These are phyloP conservation scores for Fusarium bactridioides DNA, from an alignment of 2,329 filamentous ascomycete species.

Conservation along the genomic window DNA sequence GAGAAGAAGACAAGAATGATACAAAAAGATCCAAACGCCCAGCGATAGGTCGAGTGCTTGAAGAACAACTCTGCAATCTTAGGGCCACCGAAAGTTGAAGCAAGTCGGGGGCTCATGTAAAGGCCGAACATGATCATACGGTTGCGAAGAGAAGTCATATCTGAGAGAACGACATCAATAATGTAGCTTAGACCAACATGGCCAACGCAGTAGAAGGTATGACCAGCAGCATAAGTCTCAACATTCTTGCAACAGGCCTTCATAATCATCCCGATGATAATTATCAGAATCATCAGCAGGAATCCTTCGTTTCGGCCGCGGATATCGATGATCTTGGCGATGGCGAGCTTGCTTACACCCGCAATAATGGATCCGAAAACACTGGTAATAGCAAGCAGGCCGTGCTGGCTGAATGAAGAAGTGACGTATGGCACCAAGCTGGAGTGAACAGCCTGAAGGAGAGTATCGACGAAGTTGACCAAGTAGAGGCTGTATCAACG, in stretches of 20 bases:
- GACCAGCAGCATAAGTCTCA: constrained; percentile 65
- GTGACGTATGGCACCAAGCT: constrained; percentile 71
- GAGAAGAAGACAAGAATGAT: constrained; percentile 69
- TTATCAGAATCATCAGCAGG: constrained; percentile 51
- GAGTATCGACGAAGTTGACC: constrained; percentile 49
- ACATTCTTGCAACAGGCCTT: constrained; percentile 68
- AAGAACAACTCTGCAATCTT: constrained; percentile 37
- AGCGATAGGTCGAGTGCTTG: constrained; percentile 35
- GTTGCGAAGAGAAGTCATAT: constrained; percentile 54
- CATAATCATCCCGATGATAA: constrained; percentile 65
- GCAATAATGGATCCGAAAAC: constrained; percentile 62
- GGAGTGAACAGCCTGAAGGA: constrained; percentile 50
- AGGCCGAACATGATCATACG: constrained; percentile 55
- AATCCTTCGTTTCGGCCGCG: constrained; percentile 58
- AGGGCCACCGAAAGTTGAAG: constrained; percentile 52
- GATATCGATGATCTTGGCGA: constrained; percentile 59
- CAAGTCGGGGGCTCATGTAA: constrained; percentile 54
- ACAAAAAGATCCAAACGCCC: constrained; percentile 66
- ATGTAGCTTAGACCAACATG: constrained; percentile 52
- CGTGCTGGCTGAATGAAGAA: constrained; percentile 70
- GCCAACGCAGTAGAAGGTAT: constrained; percentile 72
- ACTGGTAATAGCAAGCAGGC: constrained; percentile 68
- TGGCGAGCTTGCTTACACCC: constrained; percentile 49
- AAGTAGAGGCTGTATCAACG: constrained; percentile 47
- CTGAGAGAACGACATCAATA: constrained; percentile 53